Percentiles rank a stretch among this genome's conserved stretches.
Conservation (phyloP, 169 alveolate genomes). For the Eimeria acervulina region DNA sequence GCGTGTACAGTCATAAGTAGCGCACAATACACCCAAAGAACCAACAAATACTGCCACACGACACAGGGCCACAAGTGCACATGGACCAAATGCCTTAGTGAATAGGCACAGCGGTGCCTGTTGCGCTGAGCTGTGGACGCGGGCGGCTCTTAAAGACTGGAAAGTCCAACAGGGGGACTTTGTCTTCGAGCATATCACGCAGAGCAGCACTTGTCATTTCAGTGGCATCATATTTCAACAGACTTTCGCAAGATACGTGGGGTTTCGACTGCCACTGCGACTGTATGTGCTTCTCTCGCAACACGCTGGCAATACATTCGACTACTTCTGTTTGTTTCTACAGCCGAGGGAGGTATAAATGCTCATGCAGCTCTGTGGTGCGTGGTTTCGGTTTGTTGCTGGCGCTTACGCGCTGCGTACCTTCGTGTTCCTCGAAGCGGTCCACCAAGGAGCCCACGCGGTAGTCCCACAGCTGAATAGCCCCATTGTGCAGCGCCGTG, state of each 20-base stretch:
- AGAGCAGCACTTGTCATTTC: neutral
- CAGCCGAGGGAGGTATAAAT: neutral
- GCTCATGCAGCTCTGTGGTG: neutral
- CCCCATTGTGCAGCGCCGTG: slow-evolving; percentile 97
- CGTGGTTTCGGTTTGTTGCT: neutral
- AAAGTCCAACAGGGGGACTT: neutral
- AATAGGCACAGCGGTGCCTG: neutral
- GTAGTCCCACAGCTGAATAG: slow-evolving; percentile 97
- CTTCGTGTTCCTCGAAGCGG: slow-evolving; percentile 86
- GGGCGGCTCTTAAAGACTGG: neutral
- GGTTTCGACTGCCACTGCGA: neutral
- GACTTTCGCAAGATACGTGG: neutral
- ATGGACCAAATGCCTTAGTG: neutral
- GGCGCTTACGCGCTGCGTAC: slow-evolving; percentile 43
- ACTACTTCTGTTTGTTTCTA: neutral
- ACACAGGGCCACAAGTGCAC: neutral
- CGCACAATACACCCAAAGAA: neutral
- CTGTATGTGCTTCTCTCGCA: neutral
- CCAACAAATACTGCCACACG: neutral
- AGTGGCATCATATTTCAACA: neutral
- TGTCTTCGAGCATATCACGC: too few species aligned
- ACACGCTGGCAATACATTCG: neutral
- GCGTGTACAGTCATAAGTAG: neutral
- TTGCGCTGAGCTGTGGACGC: neutral
- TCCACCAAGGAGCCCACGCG: slow-evolving; percentile 89